These are phyloP conservation scores for Cinnamomum chago DNA, from an alignment of 164 flowering plant species.

Conservation along the genomic window DNA sequence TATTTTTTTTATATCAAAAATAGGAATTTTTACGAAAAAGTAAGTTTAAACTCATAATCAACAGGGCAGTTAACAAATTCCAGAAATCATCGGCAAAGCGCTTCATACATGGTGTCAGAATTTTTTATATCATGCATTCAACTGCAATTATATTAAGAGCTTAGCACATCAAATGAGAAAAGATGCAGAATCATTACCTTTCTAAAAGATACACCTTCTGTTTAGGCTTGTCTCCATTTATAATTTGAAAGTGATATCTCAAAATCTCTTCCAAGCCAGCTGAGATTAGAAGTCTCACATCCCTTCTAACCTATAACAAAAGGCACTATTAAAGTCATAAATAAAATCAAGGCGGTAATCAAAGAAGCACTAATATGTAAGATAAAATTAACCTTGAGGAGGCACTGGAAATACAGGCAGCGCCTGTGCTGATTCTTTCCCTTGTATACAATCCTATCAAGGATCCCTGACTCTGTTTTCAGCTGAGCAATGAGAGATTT, in stretches of 20 bases:
- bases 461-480: slow-evolving; percentile 45
- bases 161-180: neutral
- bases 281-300: slow-evolving; percentile 60
- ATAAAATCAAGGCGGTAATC: neutral
- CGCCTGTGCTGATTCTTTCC: slow-evolving; percentile 81
- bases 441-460: slow-evolving; percentile 67
- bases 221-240: slow-evolving; percentile 50
- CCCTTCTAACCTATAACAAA: slow-evolving; percentile 64
- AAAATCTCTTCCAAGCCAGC: slow-evolving; percentile 52
- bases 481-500: slow-evolving; percentile 41
- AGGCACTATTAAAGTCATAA: neutral
- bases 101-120: too few relatives aligned
- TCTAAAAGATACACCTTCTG: slow-evolving; percentile 61
- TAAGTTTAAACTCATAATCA: too few relatives aligned
- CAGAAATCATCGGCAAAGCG: too few relatives aligned
- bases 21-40: too few relatives aligned
- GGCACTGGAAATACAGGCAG: slow-evolving; percentile 55
- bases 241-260: slow-evolving; percentile 43
- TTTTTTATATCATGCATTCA: too few relatives aligned
- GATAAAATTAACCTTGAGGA: slow-evolving; percentile 45
- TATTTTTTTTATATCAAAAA: too few relatives aligned
- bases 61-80: too few relatives aligned
- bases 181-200: slow-evolving; percentile 32
- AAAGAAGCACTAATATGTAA: neutral
- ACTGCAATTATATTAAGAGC: neutral